Base-by-base conservation (phyloP, 768 basidiomycete genomes). In the Suillus fuscotomentosus region DNA sequence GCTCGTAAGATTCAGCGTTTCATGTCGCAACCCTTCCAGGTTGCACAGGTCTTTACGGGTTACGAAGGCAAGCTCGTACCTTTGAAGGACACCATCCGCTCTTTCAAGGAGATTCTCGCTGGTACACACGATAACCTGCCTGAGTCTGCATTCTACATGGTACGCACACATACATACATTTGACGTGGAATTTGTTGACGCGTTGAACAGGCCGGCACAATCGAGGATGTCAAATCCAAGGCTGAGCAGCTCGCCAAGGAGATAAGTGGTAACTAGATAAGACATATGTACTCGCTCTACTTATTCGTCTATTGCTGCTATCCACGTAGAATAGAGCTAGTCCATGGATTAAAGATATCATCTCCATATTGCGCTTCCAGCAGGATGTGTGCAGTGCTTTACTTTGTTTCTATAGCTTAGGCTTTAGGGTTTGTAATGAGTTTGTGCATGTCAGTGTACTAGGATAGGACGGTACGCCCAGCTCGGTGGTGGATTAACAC, bases 21-120 rank as follows among this genome's bases (percentile, higher is more conserved):
- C 93, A 99, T 99, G 97, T 98, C 95, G 70, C 96, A 99, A 83
- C 97, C 97, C 68, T 99, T 99, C 95, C 92, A 94, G 78, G 97
- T 98, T 78, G 97, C 96, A 64, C 95, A 98, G 84, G 95, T 97
- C 80, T 98, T 99, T 88, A 99, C 97, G 75, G 97, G 97, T 84
- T 96, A 94, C 74, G 96, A 97, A 84, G 97, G 97, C 76, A 93
- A 91, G 78, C 93, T 99, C 66, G 97, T 99, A 42, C 84, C 96
- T 15, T 83, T 99, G 69, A 98, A 98, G 85, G 96, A 99, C 77
- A 96, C 94, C 66, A 78, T 96, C 74, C 92, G 92, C 71, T 96
- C 97, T 48, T 99, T 98, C 91, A 95, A 91, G 87, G 95, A 97
- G 82, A 99, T 99, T 73, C 89, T 99, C 63, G 84, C 89, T 67